phyloP scores from a whole-genome alignment of 2,329 filamentous ascomycete genomes.

The Venturia nashicola region DNA sequence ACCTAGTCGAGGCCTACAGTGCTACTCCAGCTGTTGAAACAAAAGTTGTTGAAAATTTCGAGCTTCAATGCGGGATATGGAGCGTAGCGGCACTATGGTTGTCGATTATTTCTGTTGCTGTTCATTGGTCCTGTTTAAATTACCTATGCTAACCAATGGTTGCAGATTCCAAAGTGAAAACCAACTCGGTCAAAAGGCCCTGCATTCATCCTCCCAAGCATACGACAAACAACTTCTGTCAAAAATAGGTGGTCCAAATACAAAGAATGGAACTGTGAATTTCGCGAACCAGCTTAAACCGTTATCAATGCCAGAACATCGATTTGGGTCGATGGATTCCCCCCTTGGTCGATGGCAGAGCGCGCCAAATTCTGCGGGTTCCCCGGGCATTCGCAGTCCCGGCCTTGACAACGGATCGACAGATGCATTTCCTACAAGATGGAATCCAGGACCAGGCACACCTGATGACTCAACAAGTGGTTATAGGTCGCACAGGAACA shows the following conservation, averaged over 20 bases:
- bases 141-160: background rate
- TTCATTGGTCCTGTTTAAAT: background rate
- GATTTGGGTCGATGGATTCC: constrained; percentile 26
- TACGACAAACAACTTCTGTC: constrained; percentile 52
- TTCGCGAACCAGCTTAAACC: constrained; percentile 26
- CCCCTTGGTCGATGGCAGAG: constrained; percentile 28
- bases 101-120: background rate
- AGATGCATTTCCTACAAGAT: constrained; percentile 28
- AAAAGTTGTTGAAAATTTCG: background rate
- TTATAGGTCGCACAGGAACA: constrained; percentile 43
- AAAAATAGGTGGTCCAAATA: constrained; percentile 48
- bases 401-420: constrained; percentile 20
- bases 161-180: constrained; percentile 46
- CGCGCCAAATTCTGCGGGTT: constrained; percentile 26
- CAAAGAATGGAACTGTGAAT: constrained; percentile 34
- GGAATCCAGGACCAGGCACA: constrained; percentile 32
- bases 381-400: constrained; percentile 33
- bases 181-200: constrained; percentile 44
- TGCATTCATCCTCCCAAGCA: constrained; percentile 46
- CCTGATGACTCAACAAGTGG: constrained; percentile 32
- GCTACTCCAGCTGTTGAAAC: background rate
- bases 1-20: background rate
- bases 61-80: too few species aligned
- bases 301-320: constrained; percentile 31
- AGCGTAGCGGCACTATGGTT: background rate